Conservation (phyloP, 176 grass and related monocot genomes). For the Eleusine coracana region DNA sequence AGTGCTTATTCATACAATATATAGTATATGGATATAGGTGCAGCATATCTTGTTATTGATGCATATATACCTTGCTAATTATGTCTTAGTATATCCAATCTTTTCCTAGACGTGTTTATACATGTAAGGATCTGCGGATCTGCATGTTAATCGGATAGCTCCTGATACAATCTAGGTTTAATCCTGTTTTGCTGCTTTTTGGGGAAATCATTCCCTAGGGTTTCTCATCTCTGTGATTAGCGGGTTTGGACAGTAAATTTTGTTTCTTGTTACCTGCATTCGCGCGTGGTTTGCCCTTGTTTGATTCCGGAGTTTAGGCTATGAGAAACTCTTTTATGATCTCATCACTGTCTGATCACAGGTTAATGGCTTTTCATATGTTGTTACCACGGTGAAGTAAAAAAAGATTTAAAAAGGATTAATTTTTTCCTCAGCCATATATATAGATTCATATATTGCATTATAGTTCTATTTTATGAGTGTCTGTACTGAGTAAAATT, state of each 20-base stretch:
- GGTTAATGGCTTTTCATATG: not conserved
- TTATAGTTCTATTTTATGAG: not conserved
- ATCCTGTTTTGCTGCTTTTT: not conserved
- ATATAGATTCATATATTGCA: not conserved
- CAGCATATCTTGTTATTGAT: too few species aligned
- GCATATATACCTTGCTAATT: too few species aligned
- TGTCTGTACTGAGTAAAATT: not conserved
- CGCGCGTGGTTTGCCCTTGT: not conserved
- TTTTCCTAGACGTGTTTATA: not conserved
- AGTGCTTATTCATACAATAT: too few species aligned
- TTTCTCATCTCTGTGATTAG: not conserved
- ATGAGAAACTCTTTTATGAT: not conserved
- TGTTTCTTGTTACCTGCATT: conserved; percentile 16
- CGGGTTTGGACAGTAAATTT: not conserved
- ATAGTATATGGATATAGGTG: too few species aligned
- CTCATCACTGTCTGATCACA: not conserved
- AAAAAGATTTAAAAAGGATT: not conserved
- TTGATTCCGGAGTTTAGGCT: not conserved
- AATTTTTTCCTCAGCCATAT: not conserved
- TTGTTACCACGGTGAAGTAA: not conserved
- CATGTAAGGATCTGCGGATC: not conserved
- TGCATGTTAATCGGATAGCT: not conserved
- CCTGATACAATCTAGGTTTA: not conserved
- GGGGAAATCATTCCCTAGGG: not conserved
- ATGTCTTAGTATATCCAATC: not conserved